Base-by-base conservation (phyloP, 257 asterid species). In the Asclepias syriaca region DNA sequence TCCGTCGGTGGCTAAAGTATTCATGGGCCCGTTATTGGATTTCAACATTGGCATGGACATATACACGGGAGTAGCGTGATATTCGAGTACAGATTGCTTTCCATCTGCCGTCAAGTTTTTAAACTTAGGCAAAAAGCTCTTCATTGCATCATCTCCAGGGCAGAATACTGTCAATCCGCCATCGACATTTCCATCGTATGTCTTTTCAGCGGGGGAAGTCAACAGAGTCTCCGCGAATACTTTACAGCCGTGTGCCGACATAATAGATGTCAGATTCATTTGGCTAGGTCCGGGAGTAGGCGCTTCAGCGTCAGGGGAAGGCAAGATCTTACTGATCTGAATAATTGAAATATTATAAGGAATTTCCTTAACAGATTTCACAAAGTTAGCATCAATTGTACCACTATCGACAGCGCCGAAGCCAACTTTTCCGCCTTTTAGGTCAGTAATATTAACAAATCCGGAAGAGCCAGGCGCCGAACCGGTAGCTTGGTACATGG, bases 181-280 rank as follows among this genome's bases (percentile, higher is more conserved):
- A 13, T 64, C 74, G 3, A 80, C 18, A 8, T 81, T 87, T 66
- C 65, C 75, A 19, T 78, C 83, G 9, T 76, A 91, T 2, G 95
- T 91, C 22, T 76, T 27, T 65, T 82, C 77, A 24, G 97, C 97
- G 0, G 87, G 84, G 64, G 81, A 84, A 37, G 78, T 80, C 8
- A 77, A 58, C 22, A 91, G 77, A 22, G 85, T 80, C 37, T 87
- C 95, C 57, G 96, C 96, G 79, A 91, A 91, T 2, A 79, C 74
- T 75, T 85, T 91, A 74, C 97, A 91, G 65, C 94, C 96, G 60
- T 86, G 87, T 51, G 85, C 92, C 13, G 95, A 85, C 91, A 91
- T 75, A 21, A 83, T 40, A 4, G 78, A 59, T 3, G 97, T 91
- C 69, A 87, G 74, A 66, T 89, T 91, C 78, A 67, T 75, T 66